These are phyloP conservation scores for Cubamyces lactineus DNA, from an alignment of 768 basidiomycete species.

Conservation along the genomic window DNA sequence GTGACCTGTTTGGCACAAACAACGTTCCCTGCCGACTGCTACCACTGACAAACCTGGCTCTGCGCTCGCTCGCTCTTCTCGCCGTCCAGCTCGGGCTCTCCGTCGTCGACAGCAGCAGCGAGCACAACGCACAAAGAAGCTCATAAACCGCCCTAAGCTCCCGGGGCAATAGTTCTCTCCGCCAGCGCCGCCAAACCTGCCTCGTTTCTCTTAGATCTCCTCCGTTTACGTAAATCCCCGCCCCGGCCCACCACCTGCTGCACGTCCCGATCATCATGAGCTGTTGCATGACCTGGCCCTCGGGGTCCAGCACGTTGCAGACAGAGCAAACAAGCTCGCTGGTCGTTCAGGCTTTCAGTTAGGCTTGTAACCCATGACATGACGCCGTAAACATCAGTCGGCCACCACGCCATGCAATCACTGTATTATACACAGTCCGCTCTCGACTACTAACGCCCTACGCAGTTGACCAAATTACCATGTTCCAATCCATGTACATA, in stretches of 20 bases:
- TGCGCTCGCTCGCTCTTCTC: background rate
- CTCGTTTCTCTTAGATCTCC: slow-evolving; percentile 23
- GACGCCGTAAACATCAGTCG: too few relatives aligned
- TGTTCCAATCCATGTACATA: background rate
- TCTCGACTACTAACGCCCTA: too few relatives aligned
- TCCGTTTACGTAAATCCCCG: slow-evolving; percentile 23
- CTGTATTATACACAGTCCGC: too few relatives aligned
- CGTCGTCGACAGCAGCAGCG: slow-evolving; percentile 1
- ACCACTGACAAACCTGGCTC: background rate
- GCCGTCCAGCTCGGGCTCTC: background rate
- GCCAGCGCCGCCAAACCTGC: slow-evolving; percentile 14
- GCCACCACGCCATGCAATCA: too few relatives aligned
- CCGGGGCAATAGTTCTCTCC: slow-evolving; percentile 9
- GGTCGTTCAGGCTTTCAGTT: too few relatives aligned
- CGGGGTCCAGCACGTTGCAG: background rate
- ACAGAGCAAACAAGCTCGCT: background rate
- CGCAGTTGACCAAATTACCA: too few relatives aligned
- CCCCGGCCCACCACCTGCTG: background rate
- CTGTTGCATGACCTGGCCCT: background rate
- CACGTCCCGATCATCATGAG: background rate
- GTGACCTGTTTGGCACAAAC: slow-evolving; percentile 31
- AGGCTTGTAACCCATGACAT: too few relatives aligned
- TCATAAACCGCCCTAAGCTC: background rate
- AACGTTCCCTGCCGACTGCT: slow-evolving; percentile 11
- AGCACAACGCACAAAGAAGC: background rate